Evolutionary conservation across 176 grass and related monocot species (phyloP).

Genomic region (Calamus simplicifolius): DNA sequence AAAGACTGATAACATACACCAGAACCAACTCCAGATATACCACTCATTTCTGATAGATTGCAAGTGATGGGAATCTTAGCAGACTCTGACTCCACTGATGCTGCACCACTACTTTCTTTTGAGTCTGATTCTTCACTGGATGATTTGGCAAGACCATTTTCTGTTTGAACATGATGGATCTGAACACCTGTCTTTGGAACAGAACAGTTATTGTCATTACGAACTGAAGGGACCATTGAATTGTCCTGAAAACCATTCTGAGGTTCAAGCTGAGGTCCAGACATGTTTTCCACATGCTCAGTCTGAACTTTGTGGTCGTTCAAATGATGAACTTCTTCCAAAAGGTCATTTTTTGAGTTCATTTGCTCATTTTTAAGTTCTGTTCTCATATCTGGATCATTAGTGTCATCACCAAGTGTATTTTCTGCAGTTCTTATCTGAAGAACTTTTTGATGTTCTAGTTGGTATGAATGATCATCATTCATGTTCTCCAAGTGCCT

Average conservation of each 20-base stretch:
- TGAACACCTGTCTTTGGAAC: slow-evolving; percentile 10
- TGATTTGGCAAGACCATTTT: slow-evolving; percentile 6
- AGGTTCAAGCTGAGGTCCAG: slow-evolving; percentile 17
- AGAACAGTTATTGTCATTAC: slow-evolving; percentile 24
- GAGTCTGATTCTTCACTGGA: slow-evolving; percentile 4
- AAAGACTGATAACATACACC: slow-evolving; percentile 18
- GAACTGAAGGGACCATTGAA: slow-evolving; percentile 10
- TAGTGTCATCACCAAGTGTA: no score
- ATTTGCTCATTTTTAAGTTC: neutral
- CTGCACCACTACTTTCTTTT: neutral
- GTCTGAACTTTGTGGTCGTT: no score
- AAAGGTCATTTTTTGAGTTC: slow-evolving; percentile 2
- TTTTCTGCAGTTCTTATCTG: no score
- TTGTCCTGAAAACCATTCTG: slow-evolving; percentile 12
- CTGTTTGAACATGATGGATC: no score
- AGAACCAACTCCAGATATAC: slow-evolving; percentile 38
- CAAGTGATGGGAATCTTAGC: slow-evolving; percentile 28
- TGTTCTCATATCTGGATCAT: no score
- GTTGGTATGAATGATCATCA: neutral
- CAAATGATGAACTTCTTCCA: neutral
- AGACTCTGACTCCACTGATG: slow-evolving; percentile 3
- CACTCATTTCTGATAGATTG: slow-evolving; percentile 26
- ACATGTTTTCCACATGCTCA: neutral
- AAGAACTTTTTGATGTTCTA: slow-evolving; percentile 9
- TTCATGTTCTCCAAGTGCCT: neutral